Evolutionary conservation across 345 rosid species (phyloP), one percentile per base, ranked within the genome.

Genomic region (Populus alba): DNA sequence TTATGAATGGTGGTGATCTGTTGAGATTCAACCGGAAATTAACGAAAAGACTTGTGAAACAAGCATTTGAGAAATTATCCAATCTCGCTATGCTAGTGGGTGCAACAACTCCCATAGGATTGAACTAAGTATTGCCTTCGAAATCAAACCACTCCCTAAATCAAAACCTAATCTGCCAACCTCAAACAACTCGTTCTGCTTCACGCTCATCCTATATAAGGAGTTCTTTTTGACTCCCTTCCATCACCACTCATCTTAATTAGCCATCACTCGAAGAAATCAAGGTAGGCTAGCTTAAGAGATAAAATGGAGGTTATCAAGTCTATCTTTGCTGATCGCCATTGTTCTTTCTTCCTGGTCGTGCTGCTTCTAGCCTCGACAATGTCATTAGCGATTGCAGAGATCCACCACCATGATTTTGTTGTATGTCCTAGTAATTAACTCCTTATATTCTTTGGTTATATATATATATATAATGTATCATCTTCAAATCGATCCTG

Each of bases 111-210:
- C 35, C 18, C 38, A 33, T 25, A 73, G 85, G 77, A 84, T 84
- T 85, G 84, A 85, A 71, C 87, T 13, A 78, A 85, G 78, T 71
- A 37, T 74, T 51, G 71, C 73, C 51, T 45, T n/a, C 9, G 31
- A 22, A 71, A 47, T 70, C 71, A 43, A 63, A 67, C 82, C 77
- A 68, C 66, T 73, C 77, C 6, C 77, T 67, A 72, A 83, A 85
- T 85, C 81, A 83, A 87, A 89, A 91, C 91, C 94, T 89, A 89
- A 91, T 85, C 86, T 75, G 87, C 92, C 91, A 83, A 89, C 90
- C 90, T 59, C 18, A 80, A 84, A 73, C 77, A 63, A 81, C 83
- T 79, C 35, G 68, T 71, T 39, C 65, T 59, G 41, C 81, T 49
- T 43, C 53, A 37, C 65, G 55, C 18, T 80, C 73, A 39, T 39